phyloP scores from a whole-genome alignment of 2,329 filamentous ascomycete genomes.

The Aspergillus fructus region DNA sequence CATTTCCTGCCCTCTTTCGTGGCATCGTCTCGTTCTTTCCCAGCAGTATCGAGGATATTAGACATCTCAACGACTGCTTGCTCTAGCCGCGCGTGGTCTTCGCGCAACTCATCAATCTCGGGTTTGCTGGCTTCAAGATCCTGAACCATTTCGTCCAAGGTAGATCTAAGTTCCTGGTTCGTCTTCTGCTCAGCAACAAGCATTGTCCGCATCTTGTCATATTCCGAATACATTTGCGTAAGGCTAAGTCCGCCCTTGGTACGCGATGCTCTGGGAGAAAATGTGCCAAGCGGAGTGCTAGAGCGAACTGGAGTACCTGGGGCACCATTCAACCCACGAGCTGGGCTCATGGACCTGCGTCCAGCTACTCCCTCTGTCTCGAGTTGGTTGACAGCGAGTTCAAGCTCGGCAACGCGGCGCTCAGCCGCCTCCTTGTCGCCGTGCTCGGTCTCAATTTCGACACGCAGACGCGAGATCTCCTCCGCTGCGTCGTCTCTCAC shows the following conservation, averaged over 20 bases:
- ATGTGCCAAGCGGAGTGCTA: slow-evolving; percentile 49
- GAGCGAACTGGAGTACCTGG: slow-evolving; percentile 51
- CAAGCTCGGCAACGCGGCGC: slow-evolving; percentile 63
- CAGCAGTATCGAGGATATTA: slow-evolving; percentile 76
- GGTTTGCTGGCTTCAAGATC: slow-evolving; percentile 83
- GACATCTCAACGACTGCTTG: slow-evolving; percentile 82
- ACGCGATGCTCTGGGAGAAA: slow-evolving; percentile 56
- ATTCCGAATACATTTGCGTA: slow-evolving; percentile 64
- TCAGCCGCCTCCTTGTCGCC: slow-evolving; percentile 63
- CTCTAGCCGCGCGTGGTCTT: slow-evolving; percentile 77
- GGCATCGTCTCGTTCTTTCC: slow-evolving; percentile 74
- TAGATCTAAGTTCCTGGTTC: slow-evolving; percentile 70
- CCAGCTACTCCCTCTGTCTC: slow-evolving; percentile 52
- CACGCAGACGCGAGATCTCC: slow-evolving; percentile 53
- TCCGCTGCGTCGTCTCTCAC: slow-evolving; percentile 63
- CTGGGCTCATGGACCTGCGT: slow-evolving; percentile 53
- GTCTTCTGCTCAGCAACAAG: slow-evolving; percentile 72
- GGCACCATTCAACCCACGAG: slow-evolving; percentile 52
- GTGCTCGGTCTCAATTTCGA: slow-evolving; percentile 57
- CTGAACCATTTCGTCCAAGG: slow-evolving; percentile 81
- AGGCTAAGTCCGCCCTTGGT: slow-evolving; percentile 56
- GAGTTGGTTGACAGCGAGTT: slow-evolving; percentile 61
- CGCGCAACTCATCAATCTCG: slow-evolving; percentile 80
- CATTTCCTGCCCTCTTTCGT: slow-evolving; percentile 77
- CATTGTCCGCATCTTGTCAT: slow-evolving; percentile 63